Evolutionary conservation across 129 eudicot species (phyloP).

Genomic region (Dittrichia graveolens): DNA sequence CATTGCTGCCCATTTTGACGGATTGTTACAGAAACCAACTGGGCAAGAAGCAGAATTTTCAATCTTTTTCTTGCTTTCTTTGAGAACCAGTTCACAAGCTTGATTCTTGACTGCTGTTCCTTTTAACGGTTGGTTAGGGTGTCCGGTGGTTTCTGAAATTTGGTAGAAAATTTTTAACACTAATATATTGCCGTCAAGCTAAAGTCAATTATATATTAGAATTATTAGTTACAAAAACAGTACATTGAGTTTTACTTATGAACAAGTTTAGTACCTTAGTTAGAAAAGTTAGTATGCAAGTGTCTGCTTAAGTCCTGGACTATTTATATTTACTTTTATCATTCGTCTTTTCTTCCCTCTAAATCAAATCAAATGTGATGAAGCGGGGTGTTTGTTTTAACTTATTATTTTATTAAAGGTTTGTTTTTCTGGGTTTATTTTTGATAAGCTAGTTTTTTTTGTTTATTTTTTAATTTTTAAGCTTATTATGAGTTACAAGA

Average conservation of each 20-base stretch:
- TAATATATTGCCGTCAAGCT: slow-evolving; percentile 34
- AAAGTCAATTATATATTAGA: slow-evolving; percentile 29
- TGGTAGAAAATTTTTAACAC: slow-evolving; percentile 29
- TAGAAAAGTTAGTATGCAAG: not conserved
- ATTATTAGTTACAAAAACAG: slow-evolving; percentile 1
- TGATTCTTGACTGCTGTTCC: slow-evolving; percentile 29
- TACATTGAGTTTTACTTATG: not conserved
- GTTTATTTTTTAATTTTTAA: no score
- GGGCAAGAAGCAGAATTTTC: slow-evolving; percentile 1
- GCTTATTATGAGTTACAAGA: no score
- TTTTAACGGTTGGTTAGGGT: slow-evolving; percentile 39
- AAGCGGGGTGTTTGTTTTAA: no score
- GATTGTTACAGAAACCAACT: not conserved
- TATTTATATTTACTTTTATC: not conserved
- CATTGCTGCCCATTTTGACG: slow-evolving; percentile 31
- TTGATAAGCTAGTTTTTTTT: no score
- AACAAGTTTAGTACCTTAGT: slow-evolving; percentile 7
- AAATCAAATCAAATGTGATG: no score
- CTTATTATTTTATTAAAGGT: no score
- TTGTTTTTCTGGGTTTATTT: no score
- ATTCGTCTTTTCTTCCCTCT: not conserved
- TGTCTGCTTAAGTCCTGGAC: not conserved
- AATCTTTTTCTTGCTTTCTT: slow-evolving; percentile 2
- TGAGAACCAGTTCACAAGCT: not conserved
- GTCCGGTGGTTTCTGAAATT: slow-evolving; percentile 35